These are phyloP conservation scores for Carex littledalei DNA, from an alignment of 176 grass and related monocot species.

Conservation along the genomic window DNA sequence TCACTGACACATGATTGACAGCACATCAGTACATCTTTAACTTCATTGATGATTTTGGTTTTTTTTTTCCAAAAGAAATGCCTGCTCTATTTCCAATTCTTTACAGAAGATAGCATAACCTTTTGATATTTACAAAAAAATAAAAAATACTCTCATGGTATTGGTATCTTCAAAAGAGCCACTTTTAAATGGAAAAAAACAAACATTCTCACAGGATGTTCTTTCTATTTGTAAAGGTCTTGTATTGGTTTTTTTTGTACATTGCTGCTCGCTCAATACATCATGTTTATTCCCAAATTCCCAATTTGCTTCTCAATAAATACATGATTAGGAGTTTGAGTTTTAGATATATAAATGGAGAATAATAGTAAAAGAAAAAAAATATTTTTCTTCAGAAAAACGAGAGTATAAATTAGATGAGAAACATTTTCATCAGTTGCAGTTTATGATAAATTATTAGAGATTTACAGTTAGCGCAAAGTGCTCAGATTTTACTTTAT, in stretches of 20 bases:
- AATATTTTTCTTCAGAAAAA: not conserved
- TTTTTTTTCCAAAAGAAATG: not conserved
- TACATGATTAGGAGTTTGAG: not conserved
- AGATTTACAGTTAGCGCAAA: not conserved
- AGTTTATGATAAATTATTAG: not conserved
- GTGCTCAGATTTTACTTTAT: not conserved
- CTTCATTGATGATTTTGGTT: not conserved
- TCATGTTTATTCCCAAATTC: not conserved
- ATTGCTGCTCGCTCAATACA: no score
- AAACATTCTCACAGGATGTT: no score
- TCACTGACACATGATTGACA: conserved; percentile 31
- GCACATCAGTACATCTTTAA: not conserved
- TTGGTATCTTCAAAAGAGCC: not conserved
- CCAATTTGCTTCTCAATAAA: not conserved
- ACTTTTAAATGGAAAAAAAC: not conserved
- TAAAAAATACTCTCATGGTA: not conserved
- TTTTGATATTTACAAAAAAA: not conserved
- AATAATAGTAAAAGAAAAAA: not conserved
- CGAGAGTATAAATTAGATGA: not conserved
- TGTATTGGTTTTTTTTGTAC: no score
- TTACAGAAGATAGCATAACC: not conserved
- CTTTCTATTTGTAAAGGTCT: no score
- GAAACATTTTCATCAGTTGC: not conserved
- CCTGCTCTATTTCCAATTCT: not conserved
- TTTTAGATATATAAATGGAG: not conserved